Evolutionary conservation across 2,329 filamentous ascomycete genomes (phyloP).

Genomic region (Septoria linicola): DNA sequence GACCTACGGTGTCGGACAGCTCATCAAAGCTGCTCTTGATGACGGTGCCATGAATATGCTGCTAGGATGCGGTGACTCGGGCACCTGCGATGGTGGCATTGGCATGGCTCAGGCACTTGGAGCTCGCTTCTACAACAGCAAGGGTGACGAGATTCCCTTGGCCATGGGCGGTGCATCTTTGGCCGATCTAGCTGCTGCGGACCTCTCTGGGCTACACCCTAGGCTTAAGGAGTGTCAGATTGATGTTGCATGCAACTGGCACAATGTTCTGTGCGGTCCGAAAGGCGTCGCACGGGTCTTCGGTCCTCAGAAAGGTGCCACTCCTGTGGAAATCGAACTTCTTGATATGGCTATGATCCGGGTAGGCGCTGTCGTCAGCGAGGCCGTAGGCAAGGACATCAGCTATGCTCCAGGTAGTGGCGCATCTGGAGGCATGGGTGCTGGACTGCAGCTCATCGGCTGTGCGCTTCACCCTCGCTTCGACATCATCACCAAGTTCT

Average conservation of each 20-base stretch:
- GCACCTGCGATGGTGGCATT: conserved; percentile 54
- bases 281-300: conserved; percentile 53
- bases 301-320: conserved; percentile 55
- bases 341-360: conserved; percentile 47
- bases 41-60: conserved; percentile 49
- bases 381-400: conserved; percentile 41
- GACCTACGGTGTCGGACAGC: conserved; percentile 53
- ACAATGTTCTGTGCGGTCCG: conserved; percentile 53
- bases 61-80: conserved; percentile 56
- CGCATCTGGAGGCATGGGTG: conserved; percentile 54
- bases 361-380: conserved; percentile 41
- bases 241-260: conserved; percentile 54
- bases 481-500: conserved; percentile 54
- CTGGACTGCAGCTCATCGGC: conserved; percentile 52
- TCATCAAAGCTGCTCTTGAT: conserved; percentile 50
- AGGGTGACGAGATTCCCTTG: conserved; percentile 41
- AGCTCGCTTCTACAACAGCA: conserved; percentile 43
- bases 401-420: conserved; percentile 48
- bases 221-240: conserved; percentile 43
- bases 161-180: conserved; percentile 47
- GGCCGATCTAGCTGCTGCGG: conserved; percentile 40
- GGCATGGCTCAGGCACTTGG: conserved; percentile 57
- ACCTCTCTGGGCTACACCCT: conserved; percentile 44
- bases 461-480: conserved; percentile 49
- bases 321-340: conserved; percentile 43